Percentiles rank a stretch among this genome's conserved stretches.
Evolutionary conservation across 129 eudicot species (phyloP).

Genomic region (Ambrosia artemisiifolia): DNA sequence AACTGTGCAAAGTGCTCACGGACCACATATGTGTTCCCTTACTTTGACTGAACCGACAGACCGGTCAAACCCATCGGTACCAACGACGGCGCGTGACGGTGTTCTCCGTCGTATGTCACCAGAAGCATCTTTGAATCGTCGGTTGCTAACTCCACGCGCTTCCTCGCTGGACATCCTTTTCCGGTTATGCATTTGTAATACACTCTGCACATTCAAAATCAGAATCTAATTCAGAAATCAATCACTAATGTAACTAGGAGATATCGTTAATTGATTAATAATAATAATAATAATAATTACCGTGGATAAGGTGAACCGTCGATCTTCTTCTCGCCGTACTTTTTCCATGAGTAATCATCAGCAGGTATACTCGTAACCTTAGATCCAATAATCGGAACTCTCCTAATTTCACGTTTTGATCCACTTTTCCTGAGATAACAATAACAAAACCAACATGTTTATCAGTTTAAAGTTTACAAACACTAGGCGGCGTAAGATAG

Average conservation of each 20-base stretch:
- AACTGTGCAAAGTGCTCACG: conserved; percentile 23
- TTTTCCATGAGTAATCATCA: conserved; percentile 82
- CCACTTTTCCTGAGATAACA: conserved; percentile 42
- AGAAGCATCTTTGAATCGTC: conserved; percentile 70
- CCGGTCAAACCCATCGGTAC: conserved; percentile 19
- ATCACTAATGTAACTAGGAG: too few species aligned
- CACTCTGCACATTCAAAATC: conserved; percentile 44
- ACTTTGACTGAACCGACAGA: conserved; percentile 22
- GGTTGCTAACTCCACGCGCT: conserved; percentile 63
- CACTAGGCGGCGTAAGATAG: conserved; percentile 12
- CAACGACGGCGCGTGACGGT: conserved; percentile 41
- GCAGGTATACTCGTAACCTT: conserved; percentile 71
- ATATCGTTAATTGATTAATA: too few species aligned
- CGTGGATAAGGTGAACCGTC: conserved; percentile 66
- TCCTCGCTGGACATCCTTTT: conserved; percentile 77
- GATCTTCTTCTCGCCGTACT: conserved; percentile 75
- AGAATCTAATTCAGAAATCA: neutral
- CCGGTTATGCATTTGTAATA: conserved; percentile 72
- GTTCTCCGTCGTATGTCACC: conserved; percentile 90
- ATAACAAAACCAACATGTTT: neutral
- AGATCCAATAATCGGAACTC: conserved; percentile 58
- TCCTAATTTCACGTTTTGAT: conserved; percentile 35
- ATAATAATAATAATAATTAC: too few species aligned
- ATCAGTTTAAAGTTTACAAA: neutral
- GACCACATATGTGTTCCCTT: conserved; percentile 24